Evolutionary conservation across 2,329 filamentous ascomycete species (phyloP), one percentile per base, ranked within the genome.

Genomic region (Aspergillus amoenus): DNA sequence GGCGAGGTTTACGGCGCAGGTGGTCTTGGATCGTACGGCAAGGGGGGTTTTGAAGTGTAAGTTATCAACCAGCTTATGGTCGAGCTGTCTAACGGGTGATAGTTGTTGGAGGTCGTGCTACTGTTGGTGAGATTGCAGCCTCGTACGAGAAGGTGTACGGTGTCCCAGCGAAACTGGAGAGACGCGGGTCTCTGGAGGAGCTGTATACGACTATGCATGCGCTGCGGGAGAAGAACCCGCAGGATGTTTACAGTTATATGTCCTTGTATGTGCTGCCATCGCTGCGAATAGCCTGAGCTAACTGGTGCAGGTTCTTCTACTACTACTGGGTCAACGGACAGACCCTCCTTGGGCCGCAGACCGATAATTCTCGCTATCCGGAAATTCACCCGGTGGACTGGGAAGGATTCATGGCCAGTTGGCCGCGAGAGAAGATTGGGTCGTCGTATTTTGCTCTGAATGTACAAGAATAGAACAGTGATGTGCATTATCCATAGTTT

Each of bases 1-100:
- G 4, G 76, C 76, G 1, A 62, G 69, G 40, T 78, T 67, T 45
- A 73, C 70, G 1, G 74, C 73, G 13, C 70, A 61, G 7, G 65
- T 73, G 13, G 63, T 60, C 21, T 17, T 66, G 15, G 69, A 74
- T 59, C n/a, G 46, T 0, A 48, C 57, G 9, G 65, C 65, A 2
- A 52, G 44, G 3, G 66, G 64, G 9, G 42, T 68, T n/a, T 17
- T 37, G 30, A 37, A 24, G 7, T 39, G 30, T 48, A 21, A 48
- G 45, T 39, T 5, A 11, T 17, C 4, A 3, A 21, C 13, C 18
- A 24, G 5, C 11, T 24, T 22, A 22, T 22, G 11, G 8, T 22
- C 21, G 15, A 15, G 15, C 39, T 43, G 8, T 11, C 22, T 12
- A 43, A 11, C 1, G 24, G 7, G 13, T 43, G 9, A 5, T 48